Conservation (phyloP, 2,329 filamentous ascomycete species). For the Beauveria brongniartii region DNA sequence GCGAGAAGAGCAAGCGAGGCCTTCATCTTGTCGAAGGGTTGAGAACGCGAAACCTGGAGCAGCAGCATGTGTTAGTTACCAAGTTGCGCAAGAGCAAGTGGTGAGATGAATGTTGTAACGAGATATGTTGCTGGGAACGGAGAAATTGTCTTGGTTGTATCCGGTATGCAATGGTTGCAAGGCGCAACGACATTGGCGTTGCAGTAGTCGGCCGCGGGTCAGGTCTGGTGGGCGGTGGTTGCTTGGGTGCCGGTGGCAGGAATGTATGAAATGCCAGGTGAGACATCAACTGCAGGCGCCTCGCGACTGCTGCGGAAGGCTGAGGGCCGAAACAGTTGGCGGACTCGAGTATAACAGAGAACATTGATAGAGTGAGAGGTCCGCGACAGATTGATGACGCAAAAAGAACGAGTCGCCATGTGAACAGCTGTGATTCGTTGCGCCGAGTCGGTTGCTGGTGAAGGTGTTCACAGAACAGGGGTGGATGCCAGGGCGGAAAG, state of each 20-base stretch:
- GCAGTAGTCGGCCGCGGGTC: not conserved
- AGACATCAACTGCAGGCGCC: slow-evolving; percentile 1
- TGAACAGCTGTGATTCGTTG: not conserved
- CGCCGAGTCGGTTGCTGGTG: not conserved
- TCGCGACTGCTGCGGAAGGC: not conserved
- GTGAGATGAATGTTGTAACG: not conserved
- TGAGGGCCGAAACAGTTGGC: not conserved
- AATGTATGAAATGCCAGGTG: slow-evolving; percentile 10
- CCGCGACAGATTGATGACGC: not conserved
- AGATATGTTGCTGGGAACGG: not conserved
- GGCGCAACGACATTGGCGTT: slow-evolving; percentile 1
- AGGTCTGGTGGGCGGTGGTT: not conserved
- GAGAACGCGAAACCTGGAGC: slow-evolving; percentile 1
- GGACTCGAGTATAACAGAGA: not conserved
- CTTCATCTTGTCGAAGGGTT: slow-evolving; percentile 36
- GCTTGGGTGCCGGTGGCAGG: slow-evolving; percentile 2
- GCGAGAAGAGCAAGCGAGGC: slow-evolving; percentile 37
- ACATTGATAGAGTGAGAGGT: not conserved
- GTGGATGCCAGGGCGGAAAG: not conserved
- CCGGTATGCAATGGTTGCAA: slow-evolving; percentile 2
- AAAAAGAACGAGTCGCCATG: not conserved
- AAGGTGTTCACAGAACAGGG: not conserved
- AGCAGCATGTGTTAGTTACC: slow-evolving; percentile 14
- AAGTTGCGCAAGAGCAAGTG: not conserved
- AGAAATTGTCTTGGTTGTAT: slow-evolving; percentile 3